phyloP scores from a whole-genome alignment of 768 basidiomycete species.

The Termitomyces sp. region DNA sequence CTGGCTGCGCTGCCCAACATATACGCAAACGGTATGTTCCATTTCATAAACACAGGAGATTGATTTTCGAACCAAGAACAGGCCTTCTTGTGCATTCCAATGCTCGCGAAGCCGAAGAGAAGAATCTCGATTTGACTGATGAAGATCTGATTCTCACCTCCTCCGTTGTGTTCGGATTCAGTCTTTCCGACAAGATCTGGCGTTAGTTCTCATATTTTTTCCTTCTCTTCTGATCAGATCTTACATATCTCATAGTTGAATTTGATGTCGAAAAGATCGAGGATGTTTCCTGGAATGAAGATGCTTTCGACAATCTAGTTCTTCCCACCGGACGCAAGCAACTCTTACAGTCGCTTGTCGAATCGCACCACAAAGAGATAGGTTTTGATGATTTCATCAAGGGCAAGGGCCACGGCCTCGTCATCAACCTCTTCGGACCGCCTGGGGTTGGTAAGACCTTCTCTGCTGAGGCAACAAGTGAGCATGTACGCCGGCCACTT shows the following conservation, averaged over 20 bases:
- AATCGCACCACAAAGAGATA: no score
- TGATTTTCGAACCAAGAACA: no score
- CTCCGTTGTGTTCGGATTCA: slow-evolving; percentile 60
- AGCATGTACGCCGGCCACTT: slow-evolving; percentile 47
- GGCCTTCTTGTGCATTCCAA: slow-evolving; percentile 21
- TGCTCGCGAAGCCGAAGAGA: not conserved
- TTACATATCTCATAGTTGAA: slow-evolving; percentile 43
- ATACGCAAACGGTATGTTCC: no score
- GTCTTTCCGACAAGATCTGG: slow-evolving; percentile 58
- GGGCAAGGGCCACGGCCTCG: slow-evolving; percentile 51
- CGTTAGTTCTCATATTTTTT: no score
- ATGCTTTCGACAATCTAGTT: slow-evolving; percentile 55
- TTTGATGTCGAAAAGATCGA: slow-evolving; percentile 54
- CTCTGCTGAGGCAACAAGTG: slow-evolving; percentile 55
- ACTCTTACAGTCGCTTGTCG: no score
- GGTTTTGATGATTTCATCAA: slow-evolving; percentile 56
- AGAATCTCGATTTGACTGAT: slow-evolving; percentile 40
- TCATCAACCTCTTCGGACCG: slow-evolving; percentile 55
- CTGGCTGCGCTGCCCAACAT: no score
- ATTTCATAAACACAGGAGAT: not conserved
- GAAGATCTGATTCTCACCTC: slow-evolving; percentile 58
- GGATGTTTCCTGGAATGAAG: slow-evolving; percentile 50
- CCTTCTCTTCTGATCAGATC: not conserved
- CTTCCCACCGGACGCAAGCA: slow-evolving; percentile 49
- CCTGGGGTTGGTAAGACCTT: slow-evolving; percentile 60